These are phyloP conservation scores for Ophiostoma fasciatum DNA, from an alignment of 2,329 filamentous ascomycete genomes.

Conservation along the genomic window DNA sequence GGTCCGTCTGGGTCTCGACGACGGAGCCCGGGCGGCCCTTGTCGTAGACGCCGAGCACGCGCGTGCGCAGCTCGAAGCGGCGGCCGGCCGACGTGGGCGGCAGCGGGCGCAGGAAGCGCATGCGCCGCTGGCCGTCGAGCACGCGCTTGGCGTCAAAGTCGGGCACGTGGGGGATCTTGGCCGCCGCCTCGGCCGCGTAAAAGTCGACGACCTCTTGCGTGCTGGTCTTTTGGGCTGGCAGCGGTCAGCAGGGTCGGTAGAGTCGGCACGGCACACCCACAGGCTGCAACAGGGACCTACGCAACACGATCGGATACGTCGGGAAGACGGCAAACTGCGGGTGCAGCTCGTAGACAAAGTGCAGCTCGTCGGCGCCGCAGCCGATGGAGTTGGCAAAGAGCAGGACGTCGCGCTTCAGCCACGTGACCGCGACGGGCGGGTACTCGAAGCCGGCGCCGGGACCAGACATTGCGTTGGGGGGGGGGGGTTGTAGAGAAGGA, in stretches of 20 bases:
- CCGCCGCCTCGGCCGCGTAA: constrained; percentile 52
- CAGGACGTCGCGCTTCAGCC: constrained; percentile 76
- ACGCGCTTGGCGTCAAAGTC: constrained; percentile 59
- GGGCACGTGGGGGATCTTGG: constrained; percentile 60
- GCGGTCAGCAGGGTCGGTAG: constrained; percentile 5
- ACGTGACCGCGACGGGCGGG: constrained; percentile 59
- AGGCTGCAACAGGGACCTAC: constrained; percentile 26
- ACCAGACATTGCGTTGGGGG: constrained; percentile 24
- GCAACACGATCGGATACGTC: constrained; percentile 70
- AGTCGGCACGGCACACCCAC: neutral
- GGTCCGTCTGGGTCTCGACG: constrained; percentile 61
- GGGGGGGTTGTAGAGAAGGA: neutral
- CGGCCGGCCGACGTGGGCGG: constrained; percentile 56
- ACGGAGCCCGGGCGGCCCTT: constrained; percentile 76
- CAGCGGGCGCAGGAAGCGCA: constrained; percentile 62
- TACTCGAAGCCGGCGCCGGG: constrained; percentile 65
- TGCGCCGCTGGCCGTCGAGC: constrained; percentile 71
- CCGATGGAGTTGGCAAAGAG: constrained; percentile 88
- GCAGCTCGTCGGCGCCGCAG: constrained; percentile 68
- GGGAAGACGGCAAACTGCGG: constrained; percentile 79
- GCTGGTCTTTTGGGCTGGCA: constrained; percentile 61
- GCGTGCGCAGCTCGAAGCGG: constrained; percentile 62
- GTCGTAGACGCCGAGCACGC: constrained; percentile 76
- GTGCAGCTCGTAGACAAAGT: constrained; percentile 90
- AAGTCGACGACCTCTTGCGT: constrained; percentile 71